A percentile compares a stretch with the other conserved stretches of the same genome.
phyloP scores from a whole-genome alignment of 2,329 filamentous ascomycete species.

The Aspergillus unguis region DNA sequence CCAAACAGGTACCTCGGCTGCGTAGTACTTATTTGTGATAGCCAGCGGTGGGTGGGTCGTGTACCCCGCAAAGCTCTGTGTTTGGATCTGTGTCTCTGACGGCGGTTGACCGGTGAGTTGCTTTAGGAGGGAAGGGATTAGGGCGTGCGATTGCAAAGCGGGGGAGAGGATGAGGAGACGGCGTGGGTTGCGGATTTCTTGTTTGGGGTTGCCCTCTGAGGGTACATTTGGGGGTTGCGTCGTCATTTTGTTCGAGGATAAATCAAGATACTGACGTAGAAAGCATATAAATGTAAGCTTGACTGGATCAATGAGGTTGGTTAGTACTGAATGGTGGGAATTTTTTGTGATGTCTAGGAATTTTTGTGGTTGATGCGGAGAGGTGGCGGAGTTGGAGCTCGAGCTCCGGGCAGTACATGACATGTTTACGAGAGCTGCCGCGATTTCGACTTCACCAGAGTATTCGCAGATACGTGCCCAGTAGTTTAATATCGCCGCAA shows the following conservation, averaged over 20 bases:
- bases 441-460: no score
- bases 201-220: conserved; percentile 1
- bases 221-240: no score
- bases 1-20: conserved; percentile 44
- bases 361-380: conserved; percentile 10
- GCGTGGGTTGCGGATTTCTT: conserved; percentile 36
- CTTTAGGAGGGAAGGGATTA: conserved; percentile 37
- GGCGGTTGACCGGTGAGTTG: conserved; percentile 35
- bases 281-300: no score
- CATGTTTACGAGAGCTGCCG: background rate
- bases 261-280: no score
- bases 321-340: background rate
- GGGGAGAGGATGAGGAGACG: conserved; percentile 43
- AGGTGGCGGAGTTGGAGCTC: conserved; percentile 13
- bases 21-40: conserved; percentile 45
- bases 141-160: conserved; percentile 31
- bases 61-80: conserved; percentile 44
- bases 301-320: background rate
- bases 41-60: conserved; percentile 44
- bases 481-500: no score
- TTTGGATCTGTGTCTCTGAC: conserved; percentile 17
- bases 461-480: no score
- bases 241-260: background rate
- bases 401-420: no score
- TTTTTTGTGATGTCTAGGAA: background rate